Base-by-base conservation (phyloP, 179 eudicot species). In the Pouteria campechiana region DNA sequence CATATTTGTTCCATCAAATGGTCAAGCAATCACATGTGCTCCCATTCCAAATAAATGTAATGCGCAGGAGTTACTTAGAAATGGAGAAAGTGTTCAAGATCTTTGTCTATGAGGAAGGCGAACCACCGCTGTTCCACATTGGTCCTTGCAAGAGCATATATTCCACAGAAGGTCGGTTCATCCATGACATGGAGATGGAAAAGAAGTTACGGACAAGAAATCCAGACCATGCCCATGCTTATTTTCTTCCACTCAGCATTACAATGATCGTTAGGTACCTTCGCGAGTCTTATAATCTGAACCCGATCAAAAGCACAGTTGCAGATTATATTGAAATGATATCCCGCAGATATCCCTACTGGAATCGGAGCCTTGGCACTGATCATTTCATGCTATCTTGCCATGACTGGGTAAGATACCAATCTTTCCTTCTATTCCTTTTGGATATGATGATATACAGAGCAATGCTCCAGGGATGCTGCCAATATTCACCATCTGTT, bases 301-400 rank as follows among this genome's bases (percentile, higher is more conserved):
- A 48, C 72, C 58, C 3, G 67, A 57, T 32, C 41, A 69, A 0
- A 61, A 28, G 18, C 60, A 46, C 58, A 1, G 42, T 69, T 2
- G 49, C 48, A 8, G 79, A 65, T 14, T 69, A 73, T 15, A 58
- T 65, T 2, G 30, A 16, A 0, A 33, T 44, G 11, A 24, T 73
- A 6, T 65, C 76, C 6, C 8, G 47, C 3, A 74, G 54, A 56
- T 69, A 74, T 28, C 67, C 76, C 0, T 74, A 48, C 4, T 74
- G 80, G 80, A 74, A 74, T 42, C 16, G 73, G 30, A 69, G 76
- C 54, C 51, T 51, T 6, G 80, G 80, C 9, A 72, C 73, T 1
- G 73, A 74, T 50, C 80, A 74, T 37, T 74, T 74, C 68, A 74
- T 74, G 80, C 67, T 69, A 14, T 55, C 73, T 1, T 74, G 80